These are phyloP conservation scores for Umbelopsis isabellina DNA, from an alignment of 192 early-diverging fungal species.

Conservation along the genomic window DNA sequence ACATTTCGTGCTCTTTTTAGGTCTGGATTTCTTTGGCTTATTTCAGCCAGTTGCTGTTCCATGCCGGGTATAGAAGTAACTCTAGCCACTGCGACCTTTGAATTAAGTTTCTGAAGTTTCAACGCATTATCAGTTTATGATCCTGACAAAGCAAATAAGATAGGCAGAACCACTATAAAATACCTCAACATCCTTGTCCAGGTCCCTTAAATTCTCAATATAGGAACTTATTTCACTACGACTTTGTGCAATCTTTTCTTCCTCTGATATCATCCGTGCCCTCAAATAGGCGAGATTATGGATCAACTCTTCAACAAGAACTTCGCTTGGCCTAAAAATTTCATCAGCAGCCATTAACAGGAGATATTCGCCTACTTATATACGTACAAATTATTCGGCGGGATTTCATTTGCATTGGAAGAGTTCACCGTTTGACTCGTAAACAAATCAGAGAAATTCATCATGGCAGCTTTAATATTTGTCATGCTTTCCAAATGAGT, in stretches of 20 bases:
- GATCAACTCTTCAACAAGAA: neutral
- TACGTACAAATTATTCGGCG: neutral
- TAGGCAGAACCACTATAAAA: neutral
- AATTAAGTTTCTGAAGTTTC: neutral
- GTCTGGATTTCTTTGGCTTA: slow-evolving; percentile 1
- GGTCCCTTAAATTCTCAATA: neutral
- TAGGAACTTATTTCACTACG: neutral
- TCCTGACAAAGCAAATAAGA: neutral
- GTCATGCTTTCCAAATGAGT: neutral
- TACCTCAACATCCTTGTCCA: slow-evolving; percentile 15
- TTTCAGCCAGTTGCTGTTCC: slow-evolving; percentile 7
- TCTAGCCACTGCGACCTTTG: neutral
- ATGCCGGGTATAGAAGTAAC: neutral
- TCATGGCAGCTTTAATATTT: slow-evolving; percentile 10
- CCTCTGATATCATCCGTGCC: neutral
- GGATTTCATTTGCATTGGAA: neutral
- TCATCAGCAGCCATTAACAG: neutral
- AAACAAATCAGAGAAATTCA: neutral
- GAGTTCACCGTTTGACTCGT: neutral
- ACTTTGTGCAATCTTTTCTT: neutral
- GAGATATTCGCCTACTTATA: neutral
- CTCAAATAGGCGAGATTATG: neutral
- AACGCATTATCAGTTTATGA: neutral
- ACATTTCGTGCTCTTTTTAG: slow-evolving; percentile 5
- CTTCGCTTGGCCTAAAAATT: neutral